phyloP scores from a whole-genome alignment of 139 green algal species.

The Chlorokybus atmophyticus region DNA sequence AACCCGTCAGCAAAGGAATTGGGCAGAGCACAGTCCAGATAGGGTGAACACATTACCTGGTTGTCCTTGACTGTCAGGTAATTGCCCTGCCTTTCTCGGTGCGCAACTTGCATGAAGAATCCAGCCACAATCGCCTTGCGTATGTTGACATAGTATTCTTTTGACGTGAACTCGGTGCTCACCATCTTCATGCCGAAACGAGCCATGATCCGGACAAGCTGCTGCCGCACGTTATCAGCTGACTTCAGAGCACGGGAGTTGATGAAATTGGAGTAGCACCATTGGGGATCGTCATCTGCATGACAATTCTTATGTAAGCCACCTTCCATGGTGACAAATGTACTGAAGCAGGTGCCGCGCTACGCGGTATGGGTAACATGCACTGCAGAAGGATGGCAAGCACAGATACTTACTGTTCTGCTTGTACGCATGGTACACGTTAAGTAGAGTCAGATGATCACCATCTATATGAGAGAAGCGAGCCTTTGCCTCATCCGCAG shows the following conservation, averaged over 20 bases:
- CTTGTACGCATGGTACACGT: conserved; percentile 98
- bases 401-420: conserved; percentile 38
- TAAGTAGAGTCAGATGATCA: conserved; percentile 96
- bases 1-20: neutral
- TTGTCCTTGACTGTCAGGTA: conserved; percentile 99
- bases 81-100: conserved; percentile 72
- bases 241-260: conserved; percentile 80
- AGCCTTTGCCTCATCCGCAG: conserved; percentile 89
- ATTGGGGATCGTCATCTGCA: conserved; percentile 42
- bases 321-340: too few relatives aligned
- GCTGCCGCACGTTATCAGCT: conserved; percentile 83
- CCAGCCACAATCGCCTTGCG: conserved; percentile 80
- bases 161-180: conserved; percentile 69
- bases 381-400: too few relatives aligned
- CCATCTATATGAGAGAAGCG: conserved; percentile 89
- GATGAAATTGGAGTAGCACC: conserved; percentile 95
- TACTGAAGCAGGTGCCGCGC: too few relatives aligned
- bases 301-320: too few relatives aligned
- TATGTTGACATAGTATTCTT: conserved; percentile 95
- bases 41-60: conserved; percentile 37
- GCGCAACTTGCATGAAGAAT: conserved; percentile 98
- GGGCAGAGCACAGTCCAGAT: neutral
- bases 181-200: conserved; percentile 49
- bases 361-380: too few relatives aligned
- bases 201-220: conserved; percentile 58